Evolutionary conservation across 306 rosid genomes (phyloP), one percentile per base, ranked within the genome.

Genomic region (Ziziphus jujuba): DNA sequence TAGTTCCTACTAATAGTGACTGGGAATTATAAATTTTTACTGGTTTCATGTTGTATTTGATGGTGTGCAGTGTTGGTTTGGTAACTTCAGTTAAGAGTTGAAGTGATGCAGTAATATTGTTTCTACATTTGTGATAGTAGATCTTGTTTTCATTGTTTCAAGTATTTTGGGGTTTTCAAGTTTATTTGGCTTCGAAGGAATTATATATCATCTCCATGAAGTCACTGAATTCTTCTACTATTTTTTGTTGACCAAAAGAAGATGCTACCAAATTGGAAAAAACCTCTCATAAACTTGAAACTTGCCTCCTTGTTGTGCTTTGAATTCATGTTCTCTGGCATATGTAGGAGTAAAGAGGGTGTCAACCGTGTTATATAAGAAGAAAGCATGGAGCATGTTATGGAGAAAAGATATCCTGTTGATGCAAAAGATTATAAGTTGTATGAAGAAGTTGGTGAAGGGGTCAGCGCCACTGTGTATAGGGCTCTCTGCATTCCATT

Each of bases 371-470:
- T 80, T 75, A 35, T 85, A 69, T 82, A 82, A 85, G 73, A 76
- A 82, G 72, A 58, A 66, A 86, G 65, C 81, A 90, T 90, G 98
- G 93, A 81, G 77, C 63, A 49, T 58, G 67, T 67, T 61, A 66
- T 72, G 31, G 91, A 86, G 66, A 92, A 86, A 72, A 82, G 56
- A 56, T 92, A 70, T 80, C 98, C 98, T 72, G 83, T 90, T 60
- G 74, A 74, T 74, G 96, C 97, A 38, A 77, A 81, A 63, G 90
- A 92, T 73, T 92, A 92, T 63, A 88, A 84, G 73, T 81, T 92
- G 72, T 92, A 92, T 58, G 98, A 92, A 90, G 97, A 92, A 82
- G 98, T 92, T 61, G 98, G 98, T 66, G 98, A 92, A 80, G 98
- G 98, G 19, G 97, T 92, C 54, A 92, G 98, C 15, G 98, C 98